A percentile compares a stretch with the other conserved stretches of the same genome.
These are phyloP conservation scores for Adansonia grandidieri DNA, from an alignment of 441 rosid species.

Conservation along the genomic window DNA sequence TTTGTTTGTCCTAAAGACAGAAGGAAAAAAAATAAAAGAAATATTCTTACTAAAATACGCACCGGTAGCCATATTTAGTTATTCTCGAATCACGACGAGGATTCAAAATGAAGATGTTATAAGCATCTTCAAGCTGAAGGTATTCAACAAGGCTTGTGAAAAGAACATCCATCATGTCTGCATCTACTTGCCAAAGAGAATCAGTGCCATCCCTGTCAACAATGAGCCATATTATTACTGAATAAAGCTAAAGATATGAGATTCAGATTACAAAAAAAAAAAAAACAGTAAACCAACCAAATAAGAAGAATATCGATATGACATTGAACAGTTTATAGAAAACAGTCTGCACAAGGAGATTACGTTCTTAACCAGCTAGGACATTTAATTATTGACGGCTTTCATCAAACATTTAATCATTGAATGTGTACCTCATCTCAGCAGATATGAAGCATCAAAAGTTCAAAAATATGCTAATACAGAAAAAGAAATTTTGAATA, in stretches of 20 bases:
- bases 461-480: slow-evolving; percentile 15
- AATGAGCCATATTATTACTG: slow-evolving; percentile 27
- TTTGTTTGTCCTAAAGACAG: slow-evolving; percentile 8
- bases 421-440: neutral
- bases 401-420: neutral
- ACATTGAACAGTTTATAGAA: slow-evolving; percentile 1
- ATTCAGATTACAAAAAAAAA: slow-evolving; percentile 15
- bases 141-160: slow-evolving; percentile 87
- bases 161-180: slow-evolving; percentile 82
- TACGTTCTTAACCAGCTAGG: neutral
- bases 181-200: slow-evolving; percentile 88
- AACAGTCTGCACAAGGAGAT: slow-evolving; percentile 18
- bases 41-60: slow-evolving; percentile 26
- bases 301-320: neutral
- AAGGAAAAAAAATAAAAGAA: slow-evolving; percentile 13
- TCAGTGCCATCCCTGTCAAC: slow-evolving; percentile 63
- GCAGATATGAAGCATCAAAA: neutral
- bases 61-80: slow-evolving; percentile 93
- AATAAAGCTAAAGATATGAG: slow-evolving; percentile 30
- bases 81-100: slow-evolving; percentile 57
- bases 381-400: neutral
- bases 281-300: slow-evolving; percentile 6
- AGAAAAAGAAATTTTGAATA: slow-evolving; percentile 17
- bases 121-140: slow-evolving; percentile 85
- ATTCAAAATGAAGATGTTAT: slow-evolving; percentile 87